Conservation (phyloP, 2,329 filamentous ascomycete species). For the Fusarium papillatum region DNA sequence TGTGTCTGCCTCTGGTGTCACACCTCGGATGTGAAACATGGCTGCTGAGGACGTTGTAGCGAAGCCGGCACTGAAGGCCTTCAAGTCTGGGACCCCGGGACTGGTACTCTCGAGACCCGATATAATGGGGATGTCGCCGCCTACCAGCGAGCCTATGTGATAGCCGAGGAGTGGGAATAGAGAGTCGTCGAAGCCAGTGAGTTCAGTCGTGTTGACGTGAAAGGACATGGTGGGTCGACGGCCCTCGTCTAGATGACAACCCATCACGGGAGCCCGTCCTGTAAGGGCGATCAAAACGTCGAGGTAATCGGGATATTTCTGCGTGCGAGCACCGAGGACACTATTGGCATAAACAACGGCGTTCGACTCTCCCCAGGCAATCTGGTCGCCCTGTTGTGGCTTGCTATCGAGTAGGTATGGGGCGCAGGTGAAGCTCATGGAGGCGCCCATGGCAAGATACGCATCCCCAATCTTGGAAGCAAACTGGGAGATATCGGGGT, state of each 20-base stretch:
- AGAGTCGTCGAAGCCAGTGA: not conserved
- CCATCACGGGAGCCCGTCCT: not conserved
- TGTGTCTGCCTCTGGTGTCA: not conserved
- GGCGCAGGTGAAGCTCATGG: not conserved
- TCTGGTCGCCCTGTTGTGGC: not conserved
- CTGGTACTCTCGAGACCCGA: not conserved
- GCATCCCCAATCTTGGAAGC: not conserved
- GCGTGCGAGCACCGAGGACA: not conserved
- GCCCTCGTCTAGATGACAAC: not conserved
- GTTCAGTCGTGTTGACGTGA: not conserved
- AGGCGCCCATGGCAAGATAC: not conserved
- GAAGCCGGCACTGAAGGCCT: not conserved
- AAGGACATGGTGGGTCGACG: not conserved
- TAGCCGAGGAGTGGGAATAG: not conserved
- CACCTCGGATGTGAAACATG: not conserved
- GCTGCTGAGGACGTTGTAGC: not conserved
- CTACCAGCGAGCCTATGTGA: not conserved
- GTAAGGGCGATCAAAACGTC: not conserved
- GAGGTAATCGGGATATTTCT: not conserved
- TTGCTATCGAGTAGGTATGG: not conserved
- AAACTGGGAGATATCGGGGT: not conserved
- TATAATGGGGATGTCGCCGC: not conserved
- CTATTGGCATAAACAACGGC: not conserved
- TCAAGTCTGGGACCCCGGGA: not conserved
- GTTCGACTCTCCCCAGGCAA: not conserved